Base-by-base conservation (phyloP, 2,329 filamentous ascomycete species). In the Ceratocystis albifundus region DNA sequence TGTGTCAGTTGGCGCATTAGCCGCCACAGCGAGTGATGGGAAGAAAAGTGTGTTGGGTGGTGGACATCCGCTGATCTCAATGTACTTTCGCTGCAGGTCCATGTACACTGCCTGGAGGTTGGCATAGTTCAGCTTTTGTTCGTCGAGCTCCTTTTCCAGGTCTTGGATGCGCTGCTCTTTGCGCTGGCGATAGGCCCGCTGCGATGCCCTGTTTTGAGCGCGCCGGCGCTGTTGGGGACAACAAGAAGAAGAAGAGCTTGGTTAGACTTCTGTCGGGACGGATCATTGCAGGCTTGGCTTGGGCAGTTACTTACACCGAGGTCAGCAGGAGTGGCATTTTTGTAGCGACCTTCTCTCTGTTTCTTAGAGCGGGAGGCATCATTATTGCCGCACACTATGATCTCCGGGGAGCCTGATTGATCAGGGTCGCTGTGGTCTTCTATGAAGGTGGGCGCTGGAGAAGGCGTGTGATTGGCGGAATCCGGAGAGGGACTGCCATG, bases 301-400 rank as follows among this genome's bases (percentile, higher is more conserved):
- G 36, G 8, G 61, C 20, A 20, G 53, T 30, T 45, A 67, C 78
- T 72, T 75, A 80, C 79, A 66, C 76, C 79, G 66, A 81, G 72
- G 12, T 81, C 79, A 4, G 78, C 77, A 0, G 78, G 78, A 0
- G 79, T 77, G 0, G 79, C 79, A 66, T 82, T 80, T 71, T 81
- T 80, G 70, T 82, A 82, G 62, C 80, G 75, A 72, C 80, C 81
- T 69, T 80, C 79, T 0, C 79, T 75, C 71, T 79, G 81, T 65
- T 78, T 74, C 72, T 80, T 80, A 45, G 77, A 72, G 3, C 76
- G 73, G 0, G 75, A 71, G 1, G 46, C 17, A 28, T 55, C 30
- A 1, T 15, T 64, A 20, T 55, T 53, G 62, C n/a, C 15, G 48
- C 32, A 41, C 6, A n/a, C 32, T 64, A 17, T 25, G 17, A 48